A percentile compares a stretch with the other conserved stretches of the same genome.
Evolutionary conservation across 208 protist genomes (phyloP).

Genomic region (Sergeia podlipaevii): DNA sequence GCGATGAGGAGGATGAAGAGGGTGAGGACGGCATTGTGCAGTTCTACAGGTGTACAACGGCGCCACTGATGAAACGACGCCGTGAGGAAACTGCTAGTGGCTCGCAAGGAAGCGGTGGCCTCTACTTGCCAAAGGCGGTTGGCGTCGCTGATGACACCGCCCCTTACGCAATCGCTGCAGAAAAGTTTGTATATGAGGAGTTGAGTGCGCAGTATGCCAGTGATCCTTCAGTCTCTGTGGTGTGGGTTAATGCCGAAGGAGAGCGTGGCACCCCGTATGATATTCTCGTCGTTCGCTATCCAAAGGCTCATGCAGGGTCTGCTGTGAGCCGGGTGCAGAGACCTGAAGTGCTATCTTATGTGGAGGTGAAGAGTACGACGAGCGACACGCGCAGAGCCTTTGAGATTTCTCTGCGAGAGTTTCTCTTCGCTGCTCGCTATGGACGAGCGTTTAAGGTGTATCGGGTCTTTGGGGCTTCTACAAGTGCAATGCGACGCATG

Average conservation of each 20-base stretch:
- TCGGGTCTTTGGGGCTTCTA: slow-evolving; percentile 75
- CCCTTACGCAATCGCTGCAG: slow-evolving; percentile 59
- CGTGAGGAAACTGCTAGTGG: too few species aligned
- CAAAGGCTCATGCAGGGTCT: neutral
- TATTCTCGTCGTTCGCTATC: slow-evolving; percentile 51
- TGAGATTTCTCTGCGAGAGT: slow-evolving; percentile 75
- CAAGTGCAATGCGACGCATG: slow-evolving; percentile 38
- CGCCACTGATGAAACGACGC: too few species aligned
- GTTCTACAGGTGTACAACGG: too few species aligned
- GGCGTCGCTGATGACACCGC: slow-evolving; percentile 13
- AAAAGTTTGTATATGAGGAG: slow-evolving; percentile 61
- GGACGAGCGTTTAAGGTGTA: slow-evolving; percentile 63
- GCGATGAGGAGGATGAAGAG: slow-evolving; percentile 2
- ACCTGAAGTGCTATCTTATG: slow-evolving; percentile 44
- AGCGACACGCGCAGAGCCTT: slow-evolving; percentile 53
- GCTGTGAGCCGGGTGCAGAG: neutral
- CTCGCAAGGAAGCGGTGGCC: too few species aligned
- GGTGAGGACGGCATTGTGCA: neutral
- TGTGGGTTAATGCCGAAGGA: slow-evolving; percentile 70
- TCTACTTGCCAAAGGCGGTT: neutral
- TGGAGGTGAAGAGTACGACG: slow-evolving; percentile 85
- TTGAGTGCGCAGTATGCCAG: slow-evolving; percentile 35
- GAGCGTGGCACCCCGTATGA: slow-evolving; percentile 78
- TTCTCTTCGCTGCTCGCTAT: slow-evolving; percentile 76
- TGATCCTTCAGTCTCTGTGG: slow-evolving; percentile 30